These are phyloP conservation scores for Firmiana major DNA, from an alignment of 345 rosid species.

Conservation along the genomic window DNA sequence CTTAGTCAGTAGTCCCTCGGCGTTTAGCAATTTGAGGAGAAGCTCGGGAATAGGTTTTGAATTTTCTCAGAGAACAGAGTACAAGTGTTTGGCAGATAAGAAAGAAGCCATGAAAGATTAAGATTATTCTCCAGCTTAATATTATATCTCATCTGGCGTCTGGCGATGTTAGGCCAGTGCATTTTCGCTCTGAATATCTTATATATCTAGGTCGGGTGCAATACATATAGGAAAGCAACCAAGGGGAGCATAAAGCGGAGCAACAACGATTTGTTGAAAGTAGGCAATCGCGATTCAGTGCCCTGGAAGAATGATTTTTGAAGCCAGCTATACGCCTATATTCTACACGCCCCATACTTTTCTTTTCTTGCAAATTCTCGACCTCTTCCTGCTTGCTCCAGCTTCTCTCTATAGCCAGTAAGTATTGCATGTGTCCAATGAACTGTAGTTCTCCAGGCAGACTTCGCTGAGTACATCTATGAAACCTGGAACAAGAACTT, in stretches of 20 bases:
- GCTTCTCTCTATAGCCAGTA: background rate
- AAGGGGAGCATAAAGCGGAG: background rate
- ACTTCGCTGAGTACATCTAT: background rate
- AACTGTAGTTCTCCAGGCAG: background rate
- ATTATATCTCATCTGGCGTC: background rate
- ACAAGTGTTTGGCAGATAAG: background rate
- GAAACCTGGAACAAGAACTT: background rate
- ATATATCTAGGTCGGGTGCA: too few relatives aligned
- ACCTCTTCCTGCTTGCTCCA: background rate
- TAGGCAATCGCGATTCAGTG: background rate
- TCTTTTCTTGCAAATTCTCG: background rate
- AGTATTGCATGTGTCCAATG: background rate
- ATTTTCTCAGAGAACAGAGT: background rate
- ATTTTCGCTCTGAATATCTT: background rate
- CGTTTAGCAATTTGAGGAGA: background rate
- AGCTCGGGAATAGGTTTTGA: background rate
- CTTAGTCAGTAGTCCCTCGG: background rate
- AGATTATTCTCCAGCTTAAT: background rate
- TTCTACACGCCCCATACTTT: background rate
- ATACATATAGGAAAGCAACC: too few relatives aligned
- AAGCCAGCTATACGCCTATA: background rate
- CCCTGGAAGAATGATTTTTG: background rate
- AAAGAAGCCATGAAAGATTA: too few relatives aligned
- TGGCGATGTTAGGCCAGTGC: background rate
- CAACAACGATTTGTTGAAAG: background rate